phyloP scores from a whole-genome alignment of 257 asterid genomes.

The Jacaranda copaia region DNA sequence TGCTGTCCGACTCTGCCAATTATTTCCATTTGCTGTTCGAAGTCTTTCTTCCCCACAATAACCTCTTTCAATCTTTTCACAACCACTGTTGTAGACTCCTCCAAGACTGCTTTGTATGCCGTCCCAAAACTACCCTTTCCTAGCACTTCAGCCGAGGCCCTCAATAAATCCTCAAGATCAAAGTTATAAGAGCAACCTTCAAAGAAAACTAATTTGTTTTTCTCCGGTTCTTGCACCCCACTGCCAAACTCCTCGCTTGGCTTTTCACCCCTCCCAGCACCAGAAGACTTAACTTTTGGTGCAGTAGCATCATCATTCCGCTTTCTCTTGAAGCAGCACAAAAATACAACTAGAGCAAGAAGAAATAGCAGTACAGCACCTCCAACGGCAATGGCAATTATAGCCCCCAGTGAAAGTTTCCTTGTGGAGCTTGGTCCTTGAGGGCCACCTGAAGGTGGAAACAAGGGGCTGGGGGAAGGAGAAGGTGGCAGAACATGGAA shows the following conservation, averaged over 20 bases:
- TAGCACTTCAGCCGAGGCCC: slow-evolving; percentile 95
- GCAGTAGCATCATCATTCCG: slow-evolving; percentile 43
- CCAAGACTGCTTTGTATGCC: slow-evolving; percentile 89
- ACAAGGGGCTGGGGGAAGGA: slow-evolving; percentile 45
- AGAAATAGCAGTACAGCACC: slow-evolving; percentile 66
- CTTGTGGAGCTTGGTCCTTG: slow-evolving; percentile 39
- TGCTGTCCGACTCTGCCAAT: slow-evolving; percentile 88
- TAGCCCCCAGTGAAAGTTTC: slow-evolving; percentile 62
- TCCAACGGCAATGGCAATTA: slow-evolving; percentile 88
- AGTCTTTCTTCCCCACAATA: slow-evolving; percentile 86
- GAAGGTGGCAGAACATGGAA: slow-evolving; percentile 51
- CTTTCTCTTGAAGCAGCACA: slow-evolving; percentile 67
- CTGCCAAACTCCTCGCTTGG: slow-evolving; percentile 92
- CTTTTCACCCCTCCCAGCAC: slow-evolving; percentile 75
- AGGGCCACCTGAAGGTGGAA: slow-evolving; percentile 41
- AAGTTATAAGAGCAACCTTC: slow-evolving; percentile 91
- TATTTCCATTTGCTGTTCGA: slow-evolving; percentile 95
- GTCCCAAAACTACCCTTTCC: slow-evolving; percentile 98
- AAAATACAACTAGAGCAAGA: slow-evolving; percentile 48
- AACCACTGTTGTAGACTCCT: slow-evolving; percentile 91
- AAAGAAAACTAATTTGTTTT: slow-evolving; percentile 86
- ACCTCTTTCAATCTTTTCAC: slow-evolving; percentile 94
- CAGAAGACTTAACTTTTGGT: slow-evolving; percentile 71
- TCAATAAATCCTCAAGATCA: slow-evolving; percentile 90
- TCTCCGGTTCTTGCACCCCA: slow-evolving; percentile 90